Percentiles rank a stretch among this genome's conserved stretches.
These are phyloP conservation scores for Alternaria atra DNA, from an alignment of 2,329 filamentous ascomycete species.

Conservation along the genomic window DNA sequence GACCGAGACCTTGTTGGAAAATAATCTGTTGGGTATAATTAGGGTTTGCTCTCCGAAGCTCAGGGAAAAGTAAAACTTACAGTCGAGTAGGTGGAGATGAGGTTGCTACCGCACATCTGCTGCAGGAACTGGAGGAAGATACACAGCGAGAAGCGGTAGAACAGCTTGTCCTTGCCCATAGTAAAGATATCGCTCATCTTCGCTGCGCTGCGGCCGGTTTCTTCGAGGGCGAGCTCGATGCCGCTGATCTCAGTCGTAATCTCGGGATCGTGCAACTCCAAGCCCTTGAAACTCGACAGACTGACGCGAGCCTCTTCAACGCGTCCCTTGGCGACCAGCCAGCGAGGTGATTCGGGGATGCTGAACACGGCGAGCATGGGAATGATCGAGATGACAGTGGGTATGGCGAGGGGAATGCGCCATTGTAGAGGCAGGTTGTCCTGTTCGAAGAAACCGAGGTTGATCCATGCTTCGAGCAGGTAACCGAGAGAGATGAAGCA, in stretches of 20 bases:
- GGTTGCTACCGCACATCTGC: constrained; percentile 61
- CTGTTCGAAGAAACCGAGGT: constrained; percentile 66
- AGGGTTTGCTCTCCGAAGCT: background rate
- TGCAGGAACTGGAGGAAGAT: constrained; percentile 62
- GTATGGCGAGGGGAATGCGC: constrained; percentile 74
- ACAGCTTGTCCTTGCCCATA: constrained; percentile 70
- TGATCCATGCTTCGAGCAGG: constrained; percentile 59
- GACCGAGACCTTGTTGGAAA: constrained; percentile 53
- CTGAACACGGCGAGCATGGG: constrained; percentile 68
- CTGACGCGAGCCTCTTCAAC: constrained; percentile 68
- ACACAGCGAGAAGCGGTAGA: constrained; percentile 65
- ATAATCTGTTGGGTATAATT: constrained; percentile 44
- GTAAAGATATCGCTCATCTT: constrained; percentile 66
- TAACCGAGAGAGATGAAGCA: constrained; percentile 59
- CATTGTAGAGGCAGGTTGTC: constrained; percentile 68
- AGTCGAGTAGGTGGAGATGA: constrained; percentile 60
- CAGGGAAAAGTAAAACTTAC: constrained; percentile 56
- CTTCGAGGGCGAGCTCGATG: constrained; percentile 59
- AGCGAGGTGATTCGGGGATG: constrained; percentile 75
- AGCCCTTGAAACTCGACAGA: constrained; percentile 54
- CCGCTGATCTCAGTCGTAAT: constrained; percentile 72
- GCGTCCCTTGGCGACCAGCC: constrained; percentile 72
- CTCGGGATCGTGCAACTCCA: constrained; percentile 56
- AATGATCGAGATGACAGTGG: constrained; percentile 64
- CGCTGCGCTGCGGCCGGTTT: constrained; percentile 65